These are phyloP conservation scores for Termitomyces heimii DNA, from an alignment of 768 basidiomycete species.

Conservation along the genomic window DNA sequence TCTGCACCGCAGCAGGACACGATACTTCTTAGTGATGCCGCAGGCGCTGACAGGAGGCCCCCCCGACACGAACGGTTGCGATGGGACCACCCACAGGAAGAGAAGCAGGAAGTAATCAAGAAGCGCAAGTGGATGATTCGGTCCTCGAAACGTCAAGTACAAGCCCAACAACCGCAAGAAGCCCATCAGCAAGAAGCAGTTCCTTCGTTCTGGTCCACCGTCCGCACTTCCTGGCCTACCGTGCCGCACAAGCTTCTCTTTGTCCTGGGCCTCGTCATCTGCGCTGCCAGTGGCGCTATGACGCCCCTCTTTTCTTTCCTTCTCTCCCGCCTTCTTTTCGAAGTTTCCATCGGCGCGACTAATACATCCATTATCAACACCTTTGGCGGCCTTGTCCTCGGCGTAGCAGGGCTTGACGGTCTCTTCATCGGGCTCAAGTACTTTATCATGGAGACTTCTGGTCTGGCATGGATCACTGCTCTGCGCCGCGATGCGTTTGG, in stretches of 20 bases:
- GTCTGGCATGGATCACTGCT: constrained; percentile 66
- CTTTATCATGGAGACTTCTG: constrained; percentile 71
- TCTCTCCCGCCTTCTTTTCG: constrained; percentile 73
- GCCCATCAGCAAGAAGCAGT: background rate
- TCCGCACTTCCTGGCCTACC: constrained; percentile 57
- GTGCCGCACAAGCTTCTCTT: constrained; percentile 72
- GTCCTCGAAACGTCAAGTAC: background rate
- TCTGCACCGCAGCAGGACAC: constrained; percentile 42
- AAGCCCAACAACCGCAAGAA: background rate
- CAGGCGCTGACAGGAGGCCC: constrained; percentile 25
- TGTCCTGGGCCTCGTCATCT: constrained; percentile 61
- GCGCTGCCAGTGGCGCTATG: constrained; percentile 71
- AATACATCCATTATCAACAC: constrained; percentile 56
- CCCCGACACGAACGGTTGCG: constrained; percentile 14
- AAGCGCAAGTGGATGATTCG: constrained; percentile 3
- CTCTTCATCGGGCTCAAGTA: constrained; percentile 71
- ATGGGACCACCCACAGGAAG: constrained; percentile 17
- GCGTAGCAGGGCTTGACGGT: constrained; percentile 72
- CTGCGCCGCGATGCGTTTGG: constrained; percentile 54
- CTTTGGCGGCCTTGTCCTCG: constrained; percentile 69
- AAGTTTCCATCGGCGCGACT: constrained; percentile 67
- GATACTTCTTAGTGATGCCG: constrained; percentile 30
- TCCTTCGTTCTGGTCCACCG: constrained; percentile 38
- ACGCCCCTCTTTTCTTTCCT: constrained; percentile 92
- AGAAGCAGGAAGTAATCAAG: background rate